Conservation (phyloP, 805 yeast species). For the Monosporozyma yasuniensis region DNA sequence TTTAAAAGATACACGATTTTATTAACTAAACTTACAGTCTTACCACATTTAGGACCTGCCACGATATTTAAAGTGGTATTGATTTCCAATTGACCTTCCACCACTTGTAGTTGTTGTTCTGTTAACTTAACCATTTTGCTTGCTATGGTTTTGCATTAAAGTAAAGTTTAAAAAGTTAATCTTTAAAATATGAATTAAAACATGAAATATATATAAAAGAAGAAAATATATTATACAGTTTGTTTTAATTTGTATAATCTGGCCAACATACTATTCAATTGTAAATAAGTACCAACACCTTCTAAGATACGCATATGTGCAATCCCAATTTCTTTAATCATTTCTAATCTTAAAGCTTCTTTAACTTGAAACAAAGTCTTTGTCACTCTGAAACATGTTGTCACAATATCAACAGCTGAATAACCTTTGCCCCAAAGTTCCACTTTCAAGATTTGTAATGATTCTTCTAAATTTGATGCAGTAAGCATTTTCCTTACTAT, state of each 20-base stretch:
- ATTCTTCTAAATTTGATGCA: constrained; percentile 49
- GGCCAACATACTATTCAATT: constrained; percentile 75
- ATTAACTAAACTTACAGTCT: constrained; percentile 49
- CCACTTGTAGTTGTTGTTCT: constrained; percentile 38
- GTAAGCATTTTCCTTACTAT: constrained; percentile 65
- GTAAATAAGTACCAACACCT: constrained; percentile 84
- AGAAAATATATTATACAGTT: background rate
- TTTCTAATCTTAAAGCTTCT: constrained; percentile 63
- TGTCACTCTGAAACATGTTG: constrained; percentile 82
- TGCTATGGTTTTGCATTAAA: background rate
- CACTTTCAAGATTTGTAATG: constrained; percentile 50
- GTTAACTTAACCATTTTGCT: constrained; percentile 27
- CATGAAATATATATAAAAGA: background rate
- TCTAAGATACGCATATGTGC: constrained; percentile 88
- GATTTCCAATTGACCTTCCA: constrained; percentile 34
- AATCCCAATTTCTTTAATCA: constrained; percentile 79
- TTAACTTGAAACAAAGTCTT: constrained; percentile 61
- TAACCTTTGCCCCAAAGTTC: constrained; percentile 84
- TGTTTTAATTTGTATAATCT: constrained; percentile 30
- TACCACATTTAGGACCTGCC: constrained; percentile 75
- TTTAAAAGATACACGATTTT: constrained; percentile 42
- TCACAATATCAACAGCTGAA: constrained; percentile 84
- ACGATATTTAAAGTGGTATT: constrained; percentile 38
- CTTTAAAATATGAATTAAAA: background rate
- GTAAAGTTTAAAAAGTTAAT: background rate